Evolutionary conservation across 495 filamentous ascomycete genomes (phyloP), one percentile per base, ranked within the genome.

Genomic region (Tetracladium setigerum): DNA sequence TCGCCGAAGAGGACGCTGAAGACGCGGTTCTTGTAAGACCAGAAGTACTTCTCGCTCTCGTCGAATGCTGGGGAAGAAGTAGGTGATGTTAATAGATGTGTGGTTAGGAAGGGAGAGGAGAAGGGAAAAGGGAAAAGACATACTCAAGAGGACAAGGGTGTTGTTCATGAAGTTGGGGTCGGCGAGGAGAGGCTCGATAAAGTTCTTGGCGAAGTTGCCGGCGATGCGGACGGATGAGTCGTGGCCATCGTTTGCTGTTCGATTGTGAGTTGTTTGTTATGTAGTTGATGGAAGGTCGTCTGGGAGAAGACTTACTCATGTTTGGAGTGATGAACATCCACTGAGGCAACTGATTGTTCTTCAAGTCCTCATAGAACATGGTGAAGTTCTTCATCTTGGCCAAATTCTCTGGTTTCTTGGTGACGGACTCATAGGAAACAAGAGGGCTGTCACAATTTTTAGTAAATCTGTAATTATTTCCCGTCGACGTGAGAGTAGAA

Each of bases 281-380:
- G 17, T 34, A 48, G 34, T 19, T 12, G 12, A 2, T 5, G 1
- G 27, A 14, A 27, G 22, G 22, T 27, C 7, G 22, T 27, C 7
- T 3, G 22, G 22, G 22, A 13, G 6, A 45, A 6, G 22, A 51
- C 45, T 69, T 68, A 51, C 73, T 76, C 83, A 87, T 86, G 67
- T 87, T 87, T 4, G 84, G 84, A 9, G 83, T 87, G 43, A 86
- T 77, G 60, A 87, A 86, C 52, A 77, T 72, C 78, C 80, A 84
- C 60, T 87, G 84, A 9, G 83, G 83, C 8, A 88, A 68, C 18
- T 63, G 66, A 36, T 76, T 55, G 44, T 68, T 64, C 32, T 67
- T 61, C 30, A 86, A 62, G 48, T 86, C 83, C 13, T 71, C 57
- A 31, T 73, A 61, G 56, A 87, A 85, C 49, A 59, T 61, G 19